Evolutionary conservation across 2,329 filamentous ascomycete species (phyloP), one percentile per base, ranked within the genome.

Genomic region (Cryoendolithus antarcticus): DNA sequence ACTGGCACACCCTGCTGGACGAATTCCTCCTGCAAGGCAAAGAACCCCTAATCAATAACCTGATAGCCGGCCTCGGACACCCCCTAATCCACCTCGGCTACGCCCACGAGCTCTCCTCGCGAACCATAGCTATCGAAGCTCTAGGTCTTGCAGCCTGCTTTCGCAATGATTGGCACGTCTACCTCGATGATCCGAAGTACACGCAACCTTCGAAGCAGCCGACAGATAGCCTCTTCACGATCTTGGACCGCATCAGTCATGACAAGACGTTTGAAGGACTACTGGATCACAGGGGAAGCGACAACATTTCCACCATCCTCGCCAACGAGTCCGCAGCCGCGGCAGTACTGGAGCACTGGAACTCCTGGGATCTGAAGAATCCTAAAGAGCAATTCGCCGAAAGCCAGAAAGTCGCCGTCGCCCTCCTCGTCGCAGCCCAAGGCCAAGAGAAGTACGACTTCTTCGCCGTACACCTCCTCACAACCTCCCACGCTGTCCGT

Each of bases 21-120:
- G 74, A 88, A 44, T 96, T 82, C 56, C 62, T 98, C 34, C 83
- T 89, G 46, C 62, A 70, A 32, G 81, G 79, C 28, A 72, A 83
- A 37, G 69, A 82, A 55, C 88, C 89, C 4, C 62, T 98, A 41
- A 74, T 93, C 52, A 83, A 93, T 62, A 78, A 80, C 30, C 63
- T 95, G 30, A 76, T 93, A 39, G 72, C 79, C 34, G 86, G 85
- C 39, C 72, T 94, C 44, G 89, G 82, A 11, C 85, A 95, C 53
- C 84, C 89, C 1, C 67, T 96, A n/a, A 91, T 96, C 42, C 91
- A 96, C 54, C 71, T 98, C 2, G 88, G 78, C n/a, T 95, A 93
- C 57, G 91, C 86, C 7, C 89, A 82, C 55, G 89, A 98, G 64
- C 70, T 96, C 51, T 75, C 83, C 45, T 91, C 75, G 50, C 82